Percentiles rank a stretch among this genome's conserved stretches.
phyloP scores from a whole-genome alignment of 2,329 filamentous ascomycete genomes.

The Aspergillus viridinutans region DNA sequence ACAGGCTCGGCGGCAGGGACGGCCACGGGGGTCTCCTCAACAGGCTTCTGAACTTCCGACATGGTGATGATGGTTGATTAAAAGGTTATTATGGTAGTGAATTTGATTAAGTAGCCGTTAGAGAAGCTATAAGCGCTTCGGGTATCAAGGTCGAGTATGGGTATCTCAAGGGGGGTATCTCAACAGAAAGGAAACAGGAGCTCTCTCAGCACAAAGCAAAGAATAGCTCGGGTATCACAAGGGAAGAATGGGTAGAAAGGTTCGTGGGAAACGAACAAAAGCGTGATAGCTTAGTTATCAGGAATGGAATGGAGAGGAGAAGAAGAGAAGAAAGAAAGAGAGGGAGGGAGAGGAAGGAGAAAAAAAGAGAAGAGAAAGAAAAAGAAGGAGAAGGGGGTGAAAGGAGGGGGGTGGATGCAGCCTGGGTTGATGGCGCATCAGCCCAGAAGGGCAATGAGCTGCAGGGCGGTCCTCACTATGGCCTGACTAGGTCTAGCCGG shows the following conservation, averaged over 20 bases:
- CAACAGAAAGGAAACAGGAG: slow-evolving; percentile 30
- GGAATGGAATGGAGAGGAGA: slow-evolving; percentile 18
- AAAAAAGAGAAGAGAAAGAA: slow-evolving; percentile 24
- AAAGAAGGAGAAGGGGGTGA: slow-evolving; percentile 15
- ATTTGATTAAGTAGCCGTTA: slow-evolving; percentile 14
- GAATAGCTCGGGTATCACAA: slow-evolving; percentile 40
- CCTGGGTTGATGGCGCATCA: neutral
- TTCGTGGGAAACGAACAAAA: slow-evolving; percentile 17
- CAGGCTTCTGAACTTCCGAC: slow-evolving; percentile 70
- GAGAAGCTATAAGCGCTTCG: slow-evolving; percentile 18
- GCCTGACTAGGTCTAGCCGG: neutral
- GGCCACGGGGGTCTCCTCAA: slow-evolving; percentile 53
- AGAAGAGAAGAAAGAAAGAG: slow-evolving; percentile 18
- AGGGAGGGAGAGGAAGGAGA: slow-evolving; percentile 17
- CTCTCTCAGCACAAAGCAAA: slow-evolving; percentile 25
- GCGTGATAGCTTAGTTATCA: slow-evolving; percentile 9
- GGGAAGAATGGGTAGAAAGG: slow-evolving; percentile 20
- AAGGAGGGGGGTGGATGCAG: slow-evolving; percentile 9
- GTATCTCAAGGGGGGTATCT: slow-evolving; percentile 32
- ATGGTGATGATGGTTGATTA: slow-evolving; percentile 48
- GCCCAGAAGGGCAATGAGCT: slow-evolving; percentile 20
- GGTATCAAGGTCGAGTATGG: slow-evolving; percentile 14
- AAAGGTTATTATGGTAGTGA: slow-evolving; percentile 16
- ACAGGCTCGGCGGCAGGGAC: slow-evolving; percentile 36
- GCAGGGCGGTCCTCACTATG: slow-evolving; percentile 17